Percentiles rank a stretch among this genome's conserved stretches.
Conservation (phyloP, 495 filamentous ascomycete species). For the Neurospora intermedia region DNA sequence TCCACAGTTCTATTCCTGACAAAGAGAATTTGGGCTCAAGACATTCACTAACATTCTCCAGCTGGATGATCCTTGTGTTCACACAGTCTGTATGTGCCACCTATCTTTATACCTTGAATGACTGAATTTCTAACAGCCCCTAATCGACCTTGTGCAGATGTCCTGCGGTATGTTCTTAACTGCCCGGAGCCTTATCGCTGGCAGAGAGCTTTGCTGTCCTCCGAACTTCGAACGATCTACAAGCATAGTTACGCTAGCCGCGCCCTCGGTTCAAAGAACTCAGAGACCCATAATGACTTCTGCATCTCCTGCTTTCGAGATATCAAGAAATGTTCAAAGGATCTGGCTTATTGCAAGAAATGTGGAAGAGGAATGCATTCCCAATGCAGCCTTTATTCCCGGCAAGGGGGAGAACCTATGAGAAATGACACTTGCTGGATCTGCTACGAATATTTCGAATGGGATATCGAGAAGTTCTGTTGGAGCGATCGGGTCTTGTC, state of each 20-base stretch:
- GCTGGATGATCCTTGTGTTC: not conserved
- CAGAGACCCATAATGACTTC: not conserved
- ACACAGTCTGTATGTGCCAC: not conserved
- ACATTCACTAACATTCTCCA: not conserved
- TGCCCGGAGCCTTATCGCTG: not conserved
- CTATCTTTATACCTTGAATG: not conserved
- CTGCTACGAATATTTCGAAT: not conserved
- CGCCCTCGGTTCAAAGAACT: not conserved
- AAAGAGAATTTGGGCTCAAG: not conserved
- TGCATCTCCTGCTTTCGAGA: not conserved
- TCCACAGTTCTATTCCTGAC: not conserved
- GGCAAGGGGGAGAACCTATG: not conserved
- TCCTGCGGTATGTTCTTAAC: not conserved
- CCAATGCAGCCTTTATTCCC: not conserved
- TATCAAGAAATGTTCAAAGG: too few relatives aligned
- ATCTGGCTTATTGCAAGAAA: not conserved
- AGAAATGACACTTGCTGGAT: not conserved
- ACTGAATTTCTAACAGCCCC: too few relatives aligned
- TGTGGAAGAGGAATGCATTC: not conserved
- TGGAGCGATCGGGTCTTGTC: not conserved
- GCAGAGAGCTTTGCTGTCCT: not conserved
- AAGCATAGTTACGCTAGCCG: not conserved
- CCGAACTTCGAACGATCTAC: not conserved
- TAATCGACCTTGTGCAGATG: too few relatives aligned
- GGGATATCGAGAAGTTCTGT: not conserved